Evolutionary conservation across 768 basidiomycete genomes (phyloP), one percentile per base, ranked within the genome.

Genomic region (Fomitopsis serialis): DNA sequence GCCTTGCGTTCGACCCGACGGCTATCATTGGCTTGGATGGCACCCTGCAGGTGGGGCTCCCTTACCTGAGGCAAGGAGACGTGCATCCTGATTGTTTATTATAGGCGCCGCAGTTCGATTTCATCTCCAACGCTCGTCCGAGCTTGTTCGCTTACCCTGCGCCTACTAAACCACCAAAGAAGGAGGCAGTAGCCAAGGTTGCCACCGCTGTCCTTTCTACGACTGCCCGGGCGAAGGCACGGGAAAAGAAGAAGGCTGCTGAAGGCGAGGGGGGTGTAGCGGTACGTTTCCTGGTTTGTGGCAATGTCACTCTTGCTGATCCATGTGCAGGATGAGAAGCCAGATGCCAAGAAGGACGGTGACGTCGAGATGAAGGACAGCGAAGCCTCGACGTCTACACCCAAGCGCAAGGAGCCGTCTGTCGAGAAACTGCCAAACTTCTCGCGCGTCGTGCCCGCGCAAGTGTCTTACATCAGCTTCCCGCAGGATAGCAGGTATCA

Each of bases 191-290:
- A 21, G 81, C 89, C 40, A 97, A 96, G 70, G 87, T 96, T 50
- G 93, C 90, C 25, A 87, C 94, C 13, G 97, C 95, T 34, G 95
- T 99, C 11, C 78, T 99, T 37, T 97, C 93, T 8, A 98, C 97
- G 0, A 99, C 97, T 1, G 96, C 94, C 0, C 96, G 92, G 68
- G 92, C 90, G n/a, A 92, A 92, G 67, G 94, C 94, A 1, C 80
- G 97, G 58, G 93, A 94, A 65, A 95, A 90, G 78, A 89, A 83
- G 62, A 93, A 97, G 70, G 91, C 89, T 42, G 89, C 82, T 40
- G 84, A 82, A 3, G 92, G 92, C 47, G 82, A 58, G 12, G 93
- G 94, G 85, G 91, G 96, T 21, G 78, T n/a, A n/a, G n/a, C 82
- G 47, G 92, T 94, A 61, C 71, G 85, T 37, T 42, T 13, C 46